Base-by-base conservation (phyloP, 2,329 filamentous ascomycete species). In the Tolypocladium tundrense region DNA sequence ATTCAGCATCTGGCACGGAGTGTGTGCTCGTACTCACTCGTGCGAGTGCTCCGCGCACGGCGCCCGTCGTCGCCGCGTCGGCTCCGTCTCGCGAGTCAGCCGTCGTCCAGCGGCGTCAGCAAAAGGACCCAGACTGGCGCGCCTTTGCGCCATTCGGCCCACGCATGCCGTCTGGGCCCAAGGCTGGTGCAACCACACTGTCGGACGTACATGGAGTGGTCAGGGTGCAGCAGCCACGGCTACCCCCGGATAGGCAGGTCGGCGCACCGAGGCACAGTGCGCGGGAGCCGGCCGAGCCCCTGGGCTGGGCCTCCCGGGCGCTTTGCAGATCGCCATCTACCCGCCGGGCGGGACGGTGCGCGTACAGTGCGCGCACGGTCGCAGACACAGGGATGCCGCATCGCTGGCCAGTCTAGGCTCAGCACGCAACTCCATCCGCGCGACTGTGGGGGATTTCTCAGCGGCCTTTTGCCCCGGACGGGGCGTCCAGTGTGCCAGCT, bases 201-300 rank as follows among this genome's bases (percentile, higher is more conserved):
- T 37, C 19, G 35, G 43, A 43, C 24, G 24, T 2, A 24, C 24
- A 24, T 24, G 24, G 24, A 3, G 2, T 24, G 24, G 48, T 37
- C 33, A 37, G 55, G 55, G n/a, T 54, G 2, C 37, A 8, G 56
- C 21, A 45, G 56, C 41, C 56, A 54, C 56, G 27, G 24, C 51
- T 50, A 57, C 56, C 13, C 50, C 56, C 35, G 56, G 56, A 57
- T 54, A 57, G 56, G 56, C 56, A 57, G 56, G 56, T 57, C 40
- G 50, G 31, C 31, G 40, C 33, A 39, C 39, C 5, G 14, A 1
- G 19, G 10, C 50, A 57, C 56, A 45, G 56, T 57, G 56, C 56
- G 56, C 4, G 5, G 27, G 2, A 1, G 27, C 27, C 27, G 42
- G 42, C 21, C 11, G 7, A 16, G 43, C 43, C 45, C 45, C 45